Evolutionary conservation across 345 rosid species (phyloP).

Genomic region (Rhodamnia argentea): DNA sequence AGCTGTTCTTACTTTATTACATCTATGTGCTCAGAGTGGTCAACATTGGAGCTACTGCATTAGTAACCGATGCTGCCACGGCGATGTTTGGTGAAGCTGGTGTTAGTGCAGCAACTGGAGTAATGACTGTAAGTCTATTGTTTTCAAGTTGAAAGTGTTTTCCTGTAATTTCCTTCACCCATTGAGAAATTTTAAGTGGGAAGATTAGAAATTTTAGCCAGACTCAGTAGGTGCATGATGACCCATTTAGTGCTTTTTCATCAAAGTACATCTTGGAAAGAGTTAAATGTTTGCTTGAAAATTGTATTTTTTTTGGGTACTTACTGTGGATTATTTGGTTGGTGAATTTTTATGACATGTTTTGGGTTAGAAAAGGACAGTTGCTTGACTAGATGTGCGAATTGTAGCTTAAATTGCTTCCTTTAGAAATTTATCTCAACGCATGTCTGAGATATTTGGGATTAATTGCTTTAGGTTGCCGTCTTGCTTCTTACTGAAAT

Average conservation of each 20-base stretch:
- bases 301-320: neutral
- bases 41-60: conserved; percentile 97
- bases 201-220: neutral
- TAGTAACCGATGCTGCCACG: conserved; percentile 97
- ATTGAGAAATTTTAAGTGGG: neutral
- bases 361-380: neutral
- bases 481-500: conserved; percentile 91
- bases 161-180: neutral
- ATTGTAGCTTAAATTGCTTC: neutral
- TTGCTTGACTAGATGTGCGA: neutral
- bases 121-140: conserved; percentile 76
- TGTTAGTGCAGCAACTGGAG: conserved; percentile 97
- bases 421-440: neutral
- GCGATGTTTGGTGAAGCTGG: conserved; percentile 99
- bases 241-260: neutral
- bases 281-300: neutral
- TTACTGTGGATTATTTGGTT: neutral
- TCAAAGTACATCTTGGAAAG: neutral
- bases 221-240: neutral
- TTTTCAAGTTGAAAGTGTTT: neutral
- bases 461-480: conserved; percentile 48
- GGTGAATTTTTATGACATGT: neutral
- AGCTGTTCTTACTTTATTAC: neutral
- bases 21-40: conserved; percentile 56
- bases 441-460: neutral